A percentile compares a stretch with the other conserved stretches of the same genome.
These are phyloP conservation scores for Aspergillus proliferans DNA, from an alignment of 2,329 filamentous ascomycete species.

Conservation along the genomic window DNA sequence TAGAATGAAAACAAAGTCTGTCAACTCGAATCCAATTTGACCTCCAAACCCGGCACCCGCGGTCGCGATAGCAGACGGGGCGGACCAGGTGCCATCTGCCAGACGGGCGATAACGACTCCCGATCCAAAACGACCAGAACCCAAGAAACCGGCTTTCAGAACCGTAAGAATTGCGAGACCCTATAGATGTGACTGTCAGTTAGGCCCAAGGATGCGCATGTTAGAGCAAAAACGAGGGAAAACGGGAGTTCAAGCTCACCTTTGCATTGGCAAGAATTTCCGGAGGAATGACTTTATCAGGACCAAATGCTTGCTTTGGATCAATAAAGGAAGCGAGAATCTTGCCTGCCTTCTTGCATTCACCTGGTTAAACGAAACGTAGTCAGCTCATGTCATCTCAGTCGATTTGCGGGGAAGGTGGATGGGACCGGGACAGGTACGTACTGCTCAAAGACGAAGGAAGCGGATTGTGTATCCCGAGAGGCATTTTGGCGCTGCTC, in stretches of 20 bases:
- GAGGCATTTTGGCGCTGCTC: constrained; percentile 31
- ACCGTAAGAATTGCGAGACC: constrained; percentile 46
- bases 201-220: neutral
- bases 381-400: constrained; percentile 25
- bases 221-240: neutral
- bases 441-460: constrained; percentile 45
- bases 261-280: constrained; percentile 85
- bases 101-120: constrained; percentile 46
- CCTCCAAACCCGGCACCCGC: constrained; percentile 46
- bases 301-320: constrained; percentile 84
- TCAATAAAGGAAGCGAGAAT: constrained; percentile 94
- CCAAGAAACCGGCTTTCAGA: constrained; percentile 46
- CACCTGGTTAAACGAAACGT: constrained; percentile 54
- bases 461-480: constrained; percentile 43
- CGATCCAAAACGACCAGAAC: constrained; percentile 46
- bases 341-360: constrained; percentile 95
- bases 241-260: constrained; percentile 44
- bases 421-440: constrained; percentile 17
- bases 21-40: constrained; percentile 48
- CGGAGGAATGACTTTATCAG: constrained; percentile 95
- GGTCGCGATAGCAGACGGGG: constrained; percentile 45
- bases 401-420: constrained; percentile 27
- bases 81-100: constrained; percentile 44
- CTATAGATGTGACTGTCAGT: constrained; percentile 21
- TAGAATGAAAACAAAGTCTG: constrained; percentile 88